Evolutionary conservation across 2,329 filamentous ascomycete genomes (phyloP).

Genomic region (Neofusicoccum umdonicola): DNA sequence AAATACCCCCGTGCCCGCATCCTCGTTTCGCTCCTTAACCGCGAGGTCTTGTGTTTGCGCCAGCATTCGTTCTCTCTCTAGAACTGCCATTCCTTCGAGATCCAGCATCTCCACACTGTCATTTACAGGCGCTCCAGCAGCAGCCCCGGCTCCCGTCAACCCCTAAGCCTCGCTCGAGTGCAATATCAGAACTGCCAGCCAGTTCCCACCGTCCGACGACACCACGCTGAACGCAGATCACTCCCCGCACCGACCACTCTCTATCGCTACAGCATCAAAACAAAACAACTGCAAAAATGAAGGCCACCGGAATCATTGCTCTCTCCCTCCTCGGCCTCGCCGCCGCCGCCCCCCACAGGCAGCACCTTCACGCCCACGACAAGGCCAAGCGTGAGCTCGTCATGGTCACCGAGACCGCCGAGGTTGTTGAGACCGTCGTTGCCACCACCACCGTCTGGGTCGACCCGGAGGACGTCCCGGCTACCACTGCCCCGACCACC

Average conservation of each 20-base stretch:
- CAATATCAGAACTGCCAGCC: conserved; percentile 16
- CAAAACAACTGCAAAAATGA: conserved; percentile 30
- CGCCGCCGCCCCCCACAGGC: conserved; percentile 28
- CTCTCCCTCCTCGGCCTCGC: conserved; percentile 34
- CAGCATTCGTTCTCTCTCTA: conserved; percentile 10
- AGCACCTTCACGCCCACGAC: neutral
- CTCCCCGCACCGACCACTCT: neutral
- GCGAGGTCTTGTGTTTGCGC: neutral
- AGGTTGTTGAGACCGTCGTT: conserved; percentile 33
- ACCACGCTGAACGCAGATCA: neutral
- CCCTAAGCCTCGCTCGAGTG: neutral
- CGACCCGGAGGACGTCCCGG: conserved; percentile 21
- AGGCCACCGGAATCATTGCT: conserved; percentile 35
- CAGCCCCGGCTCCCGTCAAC: neutral
- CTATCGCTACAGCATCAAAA: conserved; percentile 20
- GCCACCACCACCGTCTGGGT: conserved; percentile 37
- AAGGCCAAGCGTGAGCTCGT: conserved; percentile 33
- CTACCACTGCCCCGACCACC: conserved; percentile 2
- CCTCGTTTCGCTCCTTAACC: neutral
- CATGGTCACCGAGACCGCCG: conserved; percentile 30
- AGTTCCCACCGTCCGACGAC: neutral
- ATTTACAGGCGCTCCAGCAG: conserved; percentile 15
- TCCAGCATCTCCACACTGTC: conserved; percentile 8
- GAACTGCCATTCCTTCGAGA: conserved; percentile 13
- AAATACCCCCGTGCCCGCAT: conserved; percentile 4